Evolutionary conservation across 176 grass and related monocot species (phyloP), one percentile per base, ranked within the genome.

Genomic region (Avena atlantica): DNA sequence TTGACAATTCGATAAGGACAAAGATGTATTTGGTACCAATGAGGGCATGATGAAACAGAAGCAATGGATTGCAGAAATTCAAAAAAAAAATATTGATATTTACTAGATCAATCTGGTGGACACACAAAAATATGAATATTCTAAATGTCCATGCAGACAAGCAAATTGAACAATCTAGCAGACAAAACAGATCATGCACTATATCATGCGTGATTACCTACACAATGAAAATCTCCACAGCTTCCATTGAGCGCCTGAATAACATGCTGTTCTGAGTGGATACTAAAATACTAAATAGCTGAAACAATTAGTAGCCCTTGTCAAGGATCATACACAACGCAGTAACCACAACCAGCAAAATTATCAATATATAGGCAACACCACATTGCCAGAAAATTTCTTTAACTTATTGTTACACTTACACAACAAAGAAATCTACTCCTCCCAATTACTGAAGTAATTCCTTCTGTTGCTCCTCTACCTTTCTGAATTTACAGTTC

Each of bases 401-500:
- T 56, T 78, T 12, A 57, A 76, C 27, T 76, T 42, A 42, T 42
- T 42, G 40, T 42, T 42, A 42, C 40, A 42, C 40, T 42, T 42
- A 42, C 40, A 42, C 40, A 42, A 42, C 40, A 42, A 42, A 42
- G 40, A 42, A 42, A 42, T 42, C 40, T 42, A 42, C 40, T 42
- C 40, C 40, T 42, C 40, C 40, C 40, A 42, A 7, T 42, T 42
- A 42, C 40, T 7, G 40, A 42, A 40, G 3, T 51, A 84, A 37
- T 62, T 58, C 79, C 12, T 84, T 80, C n/a, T 10, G 53, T 59
- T 61, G 24, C 64, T 20, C 15, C 24, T 80, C 24, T 66, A 20
- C 12, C 31, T 45, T 50, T 65, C 65, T 9, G 12, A 80, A 80
- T 21, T 75, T 81, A 79, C 40, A 76, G 9, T 47, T 88, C 34